Evolutionary conservation across 805 yeast genomes (phyloP).

Genomic region (Candida sonorensis): DNA sequence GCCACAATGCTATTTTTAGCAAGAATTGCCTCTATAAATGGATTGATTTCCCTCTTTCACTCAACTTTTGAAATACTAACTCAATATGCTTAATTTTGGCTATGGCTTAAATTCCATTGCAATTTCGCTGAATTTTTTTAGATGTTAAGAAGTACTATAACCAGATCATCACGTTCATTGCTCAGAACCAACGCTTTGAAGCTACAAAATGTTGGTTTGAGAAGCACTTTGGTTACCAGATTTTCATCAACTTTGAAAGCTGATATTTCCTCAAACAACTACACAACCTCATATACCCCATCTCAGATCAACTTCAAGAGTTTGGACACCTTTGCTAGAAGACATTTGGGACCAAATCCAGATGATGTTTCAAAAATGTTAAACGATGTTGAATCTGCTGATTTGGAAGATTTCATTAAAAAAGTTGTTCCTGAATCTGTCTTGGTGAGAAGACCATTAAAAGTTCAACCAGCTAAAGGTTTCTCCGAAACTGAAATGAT

Average conservation of each 20-base stretch:
- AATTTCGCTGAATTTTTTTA: background rate
- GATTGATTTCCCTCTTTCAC: too few relatives aligned
- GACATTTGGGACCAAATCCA: conserved; percentile 84
- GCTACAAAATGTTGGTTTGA: background rate
- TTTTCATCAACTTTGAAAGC: conserved; percentile 27
- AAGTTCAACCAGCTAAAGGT: conserved; percentile 65
- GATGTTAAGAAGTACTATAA: conserved; percentile 5
- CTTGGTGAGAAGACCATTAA: conserved; percentile 58
- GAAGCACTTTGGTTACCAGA: conserved; percentile 2
- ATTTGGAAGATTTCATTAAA: conserved; percentile 63
- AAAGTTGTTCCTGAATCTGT: conserved; percentile 75
- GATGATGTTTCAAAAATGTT: conserved; percentile 62
- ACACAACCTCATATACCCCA: conserved; percentile 40
- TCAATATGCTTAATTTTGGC: too few relatives aligned
- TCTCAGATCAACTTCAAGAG: conserved; percentile 17
- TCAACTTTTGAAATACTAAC: too few relatives aligned
- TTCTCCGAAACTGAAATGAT: conserved; percentile 78
- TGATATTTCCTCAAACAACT: conserved; percentile 50
- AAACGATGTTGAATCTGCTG: conserved; percentile 50
- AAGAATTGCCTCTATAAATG: too few relatives aligned
- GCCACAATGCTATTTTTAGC: too few relatives aligned
- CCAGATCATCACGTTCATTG: background rate
- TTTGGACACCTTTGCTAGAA: conserved; percentile 79
- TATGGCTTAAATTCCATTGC: background rate
- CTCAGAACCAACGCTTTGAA: background rate